Evolutionary conservation across 2,329 filamentous ascomycete species (phyloP), one percentile per base, ranked within the genome.

Genomic region (Pseudocercospora fuligena): DNA sequence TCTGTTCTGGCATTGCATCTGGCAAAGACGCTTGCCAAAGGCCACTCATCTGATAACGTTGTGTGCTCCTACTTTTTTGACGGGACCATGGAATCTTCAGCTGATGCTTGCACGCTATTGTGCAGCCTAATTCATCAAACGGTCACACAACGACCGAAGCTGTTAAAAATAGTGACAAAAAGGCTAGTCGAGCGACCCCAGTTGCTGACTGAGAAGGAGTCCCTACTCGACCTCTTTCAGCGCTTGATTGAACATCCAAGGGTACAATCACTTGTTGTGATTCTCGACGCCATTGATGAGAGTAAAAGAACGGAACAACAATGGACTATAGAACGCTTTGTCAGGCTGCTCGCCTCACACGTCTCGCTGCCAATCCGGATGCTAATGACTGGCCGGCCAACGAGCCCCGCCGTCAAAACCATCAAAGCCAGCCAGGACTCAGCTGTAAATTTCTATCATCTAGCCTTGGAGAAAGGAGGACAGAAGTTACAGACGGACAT

Each of bases 251-350:
- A 27, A n/a, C 53, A 57, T 31, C 53, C 25, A 57, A 27, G 53
- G 33, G 33, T 57, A 27, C 33, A n/a, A 57, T 27, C 21, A 57
- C 53, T 57, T 57, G 21, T 57, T 33, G 25, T 57, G 21, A 33
- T 57, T 31, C 27, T 57, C 53, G 53, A 57, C 27, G 53, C 53
- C 53, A 57, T 57, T 57, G 53, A 57, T 57, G 53, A 57, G 33
- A 57, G 53, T 33, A 57, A n/a, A 31, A 57, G 53, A 33, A 31
- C n/a, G 33, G 53, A 57, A 27, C 53, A 57, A 27, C 21, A 57
- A 57, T 57, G 53, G 53, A 57, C 33, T 27, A n/a, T 57, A 57
- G 27, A 31, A 27, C 53, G 53, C 27, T 57, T 57, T 31, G 25
- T 57, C n/a, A 57, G 33, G 53, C 27, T 57, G 27, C 53, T 57